Base-by-base conservation (phyloP, 495 filamentous ascomycete genomes). In the Penicillium soppii region DNA sequence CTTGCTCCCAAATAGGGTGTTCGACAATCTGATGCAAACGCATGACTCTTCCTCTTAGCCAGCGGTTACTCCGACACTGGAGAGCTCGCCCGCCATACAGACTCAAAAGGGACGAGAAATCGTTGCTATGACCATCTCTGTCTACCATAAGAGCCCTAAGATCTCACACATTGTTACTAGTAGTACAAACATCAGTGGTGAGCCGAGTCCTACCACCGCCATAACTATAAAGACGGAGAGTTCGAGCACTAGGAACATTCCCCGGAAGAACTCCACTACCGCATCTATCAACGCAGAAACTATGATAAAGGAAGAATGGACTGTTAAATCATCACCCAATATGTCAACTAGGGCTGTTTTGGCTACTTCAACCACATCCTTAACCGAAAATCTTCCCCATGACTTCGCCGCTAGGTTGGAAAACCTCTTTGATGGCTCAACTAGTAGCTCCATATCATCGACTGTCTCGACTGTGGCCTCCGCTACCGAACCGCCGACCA, bases 51-150 rank as follows among this genome's bases (percentile, higher is more conserved):
- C 35, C 29, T 2, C 16, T 5, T 8, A 21, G 26, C 13, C 51
- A 17, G 38, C 23, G 36, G 23, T 25, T 13, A 45, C 30, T 22
- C 21, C 46, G 6, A 40, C 27, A n/a, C 37, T 36, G 3, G 35
- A 52, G 23, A 33, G 43, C 15, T 22, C 39, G 0, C 6, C 46
- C 12, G 17, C 53, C 2, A 21, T 30, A 12, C 5, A 52, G 3
- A 35, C 41, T 22, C 37, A 49, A 16, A 23, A 47, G 15, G 48
- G 49, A 42, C 44, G 54, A 42, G 52, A 62, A 26, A 47, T 64
- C 3, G 58, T 64, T 19, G 58, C 62, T 7, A 52, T 64, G 2
- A 52, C 47, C 27, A 49, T 64, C 40, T 62, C 61, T 2, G 38
- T 56, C 33, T 45, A 59, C 40, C 47, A 36, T 16, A 49, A 49